Evolutionary conservation across 371 early-diverging fungal genomes (phyloP).

Genomic region (Thermomucor indicae-seudaticae): DNA sequence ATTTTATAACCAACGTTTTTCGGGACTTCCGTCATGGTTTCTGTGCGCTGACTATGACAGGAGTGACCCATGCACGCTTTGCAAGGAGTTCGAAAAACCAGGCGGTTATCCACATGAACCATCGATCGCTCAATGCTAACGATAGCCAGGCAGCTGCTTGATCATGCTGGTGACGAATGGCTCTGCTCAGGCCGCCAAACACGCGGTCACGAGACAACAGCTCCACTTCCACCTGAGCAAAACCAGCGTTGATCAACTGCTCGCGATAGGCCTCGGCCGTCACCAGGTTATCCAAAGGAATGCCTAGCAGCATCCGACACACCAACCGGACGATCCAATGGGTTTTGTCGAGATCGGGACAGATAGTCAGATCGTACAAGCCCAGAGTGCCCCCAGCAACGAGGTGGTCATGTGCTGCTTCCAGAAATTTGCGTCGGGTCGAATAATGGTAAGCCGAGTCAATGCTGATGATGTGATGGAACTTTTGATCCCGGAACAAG

Average conservation of each 20-base stretch:
- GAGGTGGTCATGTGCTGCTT: conserved; percentile 21
- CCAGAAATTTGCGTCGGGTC: conserved; percentile 47
- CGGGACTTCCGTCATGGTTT: too few species aligned
- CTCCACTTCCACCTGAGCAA: conserved; percentile 5
- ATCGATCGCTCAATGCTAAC: not conserved
- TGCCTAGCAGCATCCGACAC: conserved; percentile 8
- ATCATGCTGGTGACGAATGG: conserved; percentile 4
- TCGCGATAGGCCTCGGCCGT: conserved; percentile 9
- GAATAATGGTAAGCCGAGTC: conserved; percentile 59
- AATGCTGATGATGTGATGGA: conserved; percentile 45
- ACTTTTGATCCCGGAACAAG: not conserved
- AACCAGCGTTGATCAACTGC: conserved; percentile 6
- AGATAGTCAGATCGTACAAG: conserved; percentile 32
- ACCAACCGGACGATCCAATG: conserved; percentile 4
- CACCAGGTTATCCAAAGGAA: conserved; percentile 29
- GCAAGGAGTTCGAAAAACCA: conserved; percentile 7
- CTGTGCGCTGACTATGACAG: conserved; percentile 8
- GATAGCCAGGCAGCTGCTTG: conserved; percentile 11
- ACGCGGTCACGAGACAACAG: conserved; percentile 3
- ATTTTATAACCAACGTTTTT: too few species aligned
- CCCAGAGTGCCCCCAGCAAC: conserved; percentile 35
- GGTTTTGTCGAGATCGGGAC: conserved; percentile 5
- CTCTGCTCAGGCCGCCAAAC: conserved; percentile 10
- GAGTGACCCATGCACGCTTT: conserved; percentile 6
- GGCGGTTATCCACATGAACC: conserved; percentile 1